Evolutionary conservation across 2,329 filamentous ascomycete species (phyloP).

Genomic region (Xylogone sp.): DNA sequence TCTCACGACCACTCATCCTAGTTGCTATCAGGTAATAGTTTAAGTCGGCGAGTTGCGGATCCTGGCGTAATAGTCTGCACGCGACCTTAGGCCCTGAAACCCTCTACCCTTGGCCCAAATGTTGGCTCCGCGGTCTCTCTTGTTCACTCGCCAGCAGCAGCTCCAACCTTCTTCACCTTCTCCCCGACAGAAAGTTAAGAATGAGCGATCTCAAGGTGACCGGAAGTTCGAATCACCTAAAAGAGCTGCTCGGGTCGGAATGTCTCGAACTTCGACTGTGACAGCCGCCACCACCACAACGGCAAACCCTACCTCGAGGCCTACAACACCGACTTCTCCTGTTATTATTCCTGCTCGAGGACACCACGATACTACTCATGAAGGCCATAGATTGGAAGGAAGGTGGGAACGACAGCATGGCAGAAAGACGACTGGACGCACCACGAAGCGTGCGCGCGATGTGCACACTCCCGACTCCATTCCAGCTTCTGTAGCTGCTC

Average conservation of each 20-base stretch:
- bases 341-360: conserved; percentile 25
- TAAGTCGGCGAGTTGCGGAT: not conserved
- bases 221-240: conserved; percentile 8
- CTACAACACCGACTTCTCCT: conserved; percentile 22
- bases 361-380: conserved; percentile 14
- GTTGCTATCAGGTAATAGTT: conserved; percentile 15
- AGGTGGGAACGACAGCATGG: conserved; percentile 16
- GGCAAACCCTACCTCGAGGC: conserved; percentile 11
- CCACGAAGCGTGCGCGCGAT: conserved; percentile 33
- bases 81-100: conserved; percentile 5
- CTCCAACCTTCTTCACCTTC: conserved; percentile 6
- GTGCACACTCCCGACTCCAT: conserved; percentile 50
- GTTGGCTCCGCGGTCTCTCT: conserved; percentile 21
- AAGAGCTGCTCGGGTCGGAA: conserved; percentile 1
- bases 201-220: conserved; percentile 12
- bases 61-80: conserved; percentile 8
- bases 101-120: conserved; percentile 11
- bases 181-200: conserved; percentile 5
- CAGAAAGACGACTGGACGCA: conserved; percentile 9
- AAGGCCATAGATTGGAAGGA: conserved; percentile 16
- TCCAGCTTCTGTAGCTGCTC: conserved; percentile 55
- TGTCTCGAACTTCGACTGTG: not conserved
- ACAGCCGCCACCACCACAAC: conserved; percentile 1
- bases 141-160: conserved; percentile 15
- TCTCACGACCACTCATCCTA: not conserved